Evolutionary conservation across 2,329 filamentous ascomycete species (phyloP), one percentile per base, ranked within the genome.

Genomic region (Alternaria atra): DNA sequence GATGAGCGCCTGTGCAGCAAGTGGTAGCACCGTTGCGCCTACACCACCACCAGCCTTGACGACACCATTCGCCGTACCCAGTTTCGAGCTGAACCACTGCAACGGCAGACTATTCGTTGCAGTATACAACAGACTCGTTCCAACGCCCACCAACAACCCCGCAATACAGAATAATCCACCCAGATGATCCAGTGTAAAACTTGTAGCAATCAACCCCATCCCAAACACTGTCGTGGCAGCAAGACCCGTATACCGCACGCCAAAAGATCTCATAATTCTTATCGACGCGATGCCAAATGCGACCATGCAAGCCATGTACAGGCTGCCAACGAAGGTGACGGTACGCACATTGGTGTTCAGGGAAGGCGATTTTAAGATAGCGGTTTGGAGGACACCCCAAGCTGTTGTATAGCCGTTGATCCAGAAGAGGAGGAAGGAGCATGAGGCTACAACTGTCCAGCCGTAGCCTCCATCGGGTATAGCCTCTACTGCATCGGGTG

Each of bases 371-470:
- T 83, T 75, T 7, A 87, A 83, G 0, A 90, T 81, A 0, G 82
- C 86, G 2, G 81, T 80, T 72, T 90, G 87, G 40, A 89, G 78
- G 2, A 90, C 81, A 17, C 87, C 88, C 86, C 87, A 90, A 61
- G 81, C 82, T 67, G 87, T 87, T 6, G 80, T 81, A 0, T 81
- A 84, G 43, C 86, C 87, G 44, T 85, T 81, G 42, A 84, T 68
- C 70, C 71, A 76, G 80, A 85, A 89, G 2, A 83, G 80, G 20
- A 87, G 65, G 2, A 84, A 69, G 2, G 83, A 80, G 63, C 84
- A 86, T 35, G 79, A 81, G 4, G 74, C 75, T 23, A 89, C 84
- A 4, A 88, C 79, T 7, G 82, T 79, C 85, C 85, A 87, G 59
- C 84, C 85, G 67, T 86, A 86, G 27, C 84, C 85, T 20, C 85